These are phyloP conservation scores for Boletus rubroflammeus DNA, from an alignment of 768 basidiomycete genomes.

Conservation along the genomic window DNA sequence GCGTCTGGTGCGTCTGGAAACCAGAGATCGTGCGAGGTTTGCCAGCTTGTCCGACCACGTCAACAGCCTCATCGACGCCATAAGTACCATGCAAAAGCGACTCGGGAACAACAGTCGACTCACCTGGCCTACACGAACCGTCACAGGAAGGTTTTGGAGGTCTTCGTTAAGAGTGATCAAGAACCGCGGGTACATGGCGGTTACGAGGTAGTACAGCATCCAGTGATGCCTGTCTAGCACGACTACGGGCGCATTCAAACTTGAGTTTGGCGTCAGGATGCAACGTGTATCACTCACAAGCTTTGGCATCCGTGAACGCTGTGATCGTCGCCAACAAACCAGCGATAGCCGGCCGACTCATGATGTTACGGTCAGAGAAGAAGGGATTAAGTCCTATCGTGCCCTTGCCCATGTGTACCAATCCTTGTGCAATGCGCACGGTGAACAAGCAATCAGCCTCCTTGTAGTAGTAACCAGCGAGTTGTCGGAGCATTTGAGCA, in stretches of 20 bases:
- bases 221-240: constrained; percentile 94
- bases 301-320: constrained; percentile 91
- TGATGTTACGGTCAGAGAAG: constrained; percentile 87
- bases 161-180: constrained; percentile 95
- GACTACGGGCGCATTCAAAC: constrained; percentile 47
- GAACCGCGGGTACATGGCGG: constrained; percentile 98
- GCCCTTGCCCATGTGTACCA: constrained; percentile 99
- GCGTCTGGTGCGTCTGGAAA: constrained; percentile 98
- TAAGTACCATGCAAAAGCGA: neutral
- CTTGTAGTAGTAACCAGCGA: constrained; percentile 98
- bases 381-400: constrained; percentile 96
- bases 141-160: constrained; percentile 79
- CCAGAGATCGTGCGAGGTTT: constrained; percentile 95
- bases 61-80: constrained; percentile 63
- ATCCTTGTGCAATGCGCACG: constrained; percentile 91
- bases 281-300: constrained; percentile 57
- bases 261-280: neutral
- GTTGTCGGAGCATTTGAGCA: constrained; percentile 94
- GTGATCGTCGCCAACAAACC: constrained; percentile 85
- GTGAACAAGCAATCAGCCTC: constrained; percentile 96
- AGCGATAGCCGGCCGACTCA: constrained; percentile 86
- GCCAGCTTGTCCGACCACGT: constrained; percentile 96
- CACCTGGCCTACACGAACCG: constrained; percentile 92
- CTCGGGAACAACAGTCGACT: constrained; percentile 15
- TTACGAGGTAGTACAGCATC: constrained; percentile 96